A percentile compares a stretch with the other conserved stretches of the same genome.
Evolutionary conservation across 805 yeast species (phyloP).

Genomic region (Sugiyamaella qingdaonensis): DNA sequence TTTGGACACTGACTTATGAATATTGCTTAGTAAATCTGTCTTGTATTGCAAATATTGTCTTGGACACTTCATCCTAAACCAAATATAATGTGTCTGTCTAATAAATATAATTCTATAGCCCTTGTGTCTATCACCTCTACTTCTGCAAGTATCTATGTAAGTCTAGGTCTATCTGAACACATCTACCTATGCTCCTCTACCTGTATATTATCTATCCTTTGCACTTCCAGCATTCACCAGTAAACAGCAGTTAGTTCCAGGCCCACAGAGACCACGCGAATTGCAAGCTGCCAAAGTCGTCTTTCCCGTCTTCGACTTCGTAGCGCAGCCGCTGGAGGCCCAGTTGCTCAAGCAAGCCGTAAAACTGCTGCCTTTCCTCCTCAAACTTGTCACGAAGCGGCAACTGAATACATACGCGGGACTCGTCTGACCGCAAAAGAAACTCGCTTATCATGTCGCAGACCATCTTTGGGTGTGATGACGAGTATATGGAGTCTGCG

Average conservation of each 20-base stretch:
- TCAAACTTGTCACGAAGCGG: conserved; percentile 71
- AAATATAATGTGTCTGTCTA: too few species aligned
- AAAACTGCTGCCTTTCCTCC: conserved; percentile 56
- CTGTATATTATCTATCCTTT: too few species aligned
- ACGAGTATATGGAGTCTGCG: conserved; percentile 87
- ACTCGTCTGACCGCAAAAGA: conserved; percentile 31
- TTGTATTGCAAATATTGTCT: background rate
- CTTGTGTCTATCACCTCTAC: too few species aligned
- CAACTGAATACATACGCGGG: conserved; percentile 62
- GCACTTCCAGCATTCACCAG: background rate
- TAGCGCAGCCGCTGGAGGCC: conserved; percentile 35
- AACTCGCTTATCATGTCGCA: conserved; percentile 53
- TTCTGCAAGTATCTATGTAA: too few species aligned
- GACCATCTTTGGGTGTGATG: conserved; percentile 74
- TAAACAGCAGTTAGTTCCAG: background rate
- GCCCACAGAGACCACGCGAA: conserved; percentile 34
- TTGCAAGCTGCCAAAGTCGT: conserved; percentile 75
- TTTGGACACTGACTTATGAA: background rate
- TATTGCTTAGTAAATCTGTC: background rate
- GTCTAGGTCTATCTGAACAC: too few species aligned
- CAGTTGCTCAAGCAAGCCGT: conserved; percentile 45
- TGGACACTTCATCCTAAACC: too few species aligned
- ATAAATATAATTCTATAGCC: too few species aligned
- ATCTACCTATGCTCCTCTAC: too few species aligned
- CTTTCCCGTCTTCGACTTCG: conserved; percentile 60